Evolutionary conservation across 1,139 yeast species (phyloP).

Genomic region (Taphrina confusa): DNA sequence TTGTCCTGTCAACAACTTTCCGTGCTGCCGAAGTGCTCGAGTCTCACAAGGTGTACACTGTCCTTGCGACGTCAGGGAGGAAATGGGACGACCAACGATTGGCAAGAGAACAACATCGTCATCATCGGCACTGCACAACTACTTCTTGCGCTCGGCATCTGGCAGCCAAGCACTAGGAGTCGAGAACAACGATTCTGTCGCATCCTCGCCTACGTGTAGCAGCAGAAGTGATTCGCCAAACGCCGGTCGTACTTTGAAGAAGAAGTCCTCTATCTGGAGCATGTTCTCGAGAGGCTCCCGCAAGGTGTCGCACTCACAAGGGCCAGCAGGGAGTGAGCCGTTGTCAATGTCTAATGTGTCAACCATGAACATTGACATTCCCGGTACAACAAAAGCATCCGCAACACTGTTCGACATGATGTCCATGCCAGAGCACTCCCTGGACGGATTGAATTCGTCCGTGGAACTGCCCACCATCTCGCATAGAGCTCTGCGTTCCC

Average conservation of each 20-base stretch:
- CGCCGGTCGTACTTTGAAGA: constrained; percentile 1
- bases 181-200: neutral
- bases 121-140: neutral
- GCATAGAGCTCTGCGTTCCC: constrained; percentile 6
- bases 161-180: neutral
- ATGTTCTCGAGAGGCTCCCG: constrained; percentile 19
- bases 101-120: neutral
- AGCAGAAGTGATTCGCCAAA: constrained; percentile 1
- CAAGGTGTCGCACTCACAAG: neutral
- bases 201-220: constrained; percentile 2
- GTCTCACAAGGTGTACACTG: too few species aligned
- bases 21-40: too few species aligned
- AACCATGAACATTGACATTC: constrained; percentile 7
- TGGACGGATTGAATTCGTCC: neutral
- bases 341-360: constrained; percentile 1
- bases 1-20: too few species aligned
- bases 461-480: neutral
- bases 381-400: neutral
- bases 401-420: constrained; percentile 2
- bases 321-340: neutral
- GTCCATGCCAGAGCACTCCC: constrained; percentile 1
- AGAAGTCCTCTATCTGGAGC: constrained; percentile 17
- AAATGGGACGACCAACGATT: neutral
- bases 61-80: too few species aligned
- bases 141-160: neutral